phyloP scores from a whole-genome alignment of 805 yeast genomes.

The Tetrapisispora nanseiensis region DNA sequence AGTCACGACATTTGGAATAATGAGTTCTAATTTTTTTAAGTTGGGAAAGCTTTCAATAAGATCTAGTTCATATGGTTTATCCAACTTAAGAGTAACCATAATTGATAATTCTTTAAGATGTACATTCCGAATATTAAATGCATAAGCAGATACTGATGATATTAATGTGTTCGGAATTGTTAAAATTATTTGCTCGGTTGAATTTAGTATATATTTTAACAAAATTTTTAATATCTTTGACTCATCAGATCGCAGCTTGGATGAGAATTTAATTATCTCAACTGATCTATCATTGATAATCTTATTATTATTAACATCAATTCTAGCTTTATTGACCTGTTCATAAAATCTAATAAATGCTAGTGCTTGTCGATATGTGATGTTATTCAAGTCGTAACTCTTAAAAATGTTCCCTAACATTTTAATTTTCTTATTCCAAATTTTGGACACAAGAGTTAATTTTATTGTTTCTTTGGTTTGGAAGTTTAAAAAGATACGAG shows the following conservation, averaged over 20 bases:
- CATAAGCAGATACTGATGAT: not conserved
- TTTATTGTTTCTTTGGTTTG: constrained; percentile 13
- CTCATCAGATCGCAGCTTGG: constrained; percentile 20
- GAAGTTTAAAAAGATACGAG: constrained; percentile 13
- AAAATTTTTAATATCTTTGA: constrained; percentile 4
- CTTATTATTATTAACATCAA: no score
- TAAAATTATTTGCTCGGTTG: constrained; percentile 7
- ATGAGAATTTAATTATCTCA: constrained; percentile 12
- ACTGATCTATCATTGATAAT: not conserved
- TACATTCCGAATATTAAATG: not conserved
- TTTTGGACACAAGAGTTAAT: constrained; percentile 14
- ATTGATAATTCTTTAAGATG: constrained; percentile 13
- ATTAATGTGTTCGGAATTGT: constrained; percentile 17
- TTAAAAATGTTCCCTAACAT: constrained; percentile 15
- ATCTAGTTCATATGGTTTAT: constrained; percentile 14
- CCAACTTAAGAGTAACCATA: constrained; percentile 12
- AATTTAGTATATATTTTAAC: not conserved
- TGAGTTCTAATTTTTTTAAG: constrained; percentile 15
- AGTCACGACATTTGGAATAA: constrained; percentile 12
- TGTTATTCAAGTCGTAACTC: constrained; percentile 9
- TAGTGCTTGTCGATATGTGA: constrained; percentile 10
- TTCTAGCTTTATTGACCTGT: not conserved
- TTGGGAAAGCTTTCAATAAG: constrained; percentile 11
- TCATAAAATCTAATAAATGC: constrained; percentile 14
- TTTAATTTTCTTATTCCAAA: constrained; percentile 16